These are phyloP conservation scores for Cyberlindnera maclurae DNA, from an alignment of 805 yeast genomes.

Conservation along the genomic window DNA sequence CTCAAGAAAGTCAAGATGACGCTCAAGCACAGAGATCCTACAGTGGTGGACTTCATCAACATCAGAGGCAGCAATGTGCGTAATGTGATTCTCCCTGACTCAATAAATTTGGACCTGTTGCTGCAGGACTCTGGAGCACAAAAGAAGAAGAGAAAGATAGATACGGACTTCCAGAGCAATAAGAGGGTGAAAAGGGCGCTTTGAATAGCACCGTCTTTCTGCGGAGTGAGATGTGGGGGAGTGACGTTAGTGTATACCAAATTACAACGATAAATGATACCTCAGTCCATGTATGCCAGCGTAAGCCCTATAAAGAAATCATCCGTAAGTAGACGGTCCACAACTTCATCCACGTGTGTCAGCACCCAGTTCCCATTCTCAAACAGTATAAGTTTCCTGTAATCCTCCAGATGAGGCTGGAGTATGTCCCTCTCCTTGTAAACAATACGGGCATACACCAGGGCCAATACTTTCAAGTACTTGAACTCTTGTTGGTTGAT, in stretches of 20 bases:
- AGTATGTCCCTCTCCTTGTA: conserved; percentile 26
- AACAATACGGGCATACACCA: conserved; percentile 51
- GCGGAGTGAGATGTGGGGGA: too few species aligned
- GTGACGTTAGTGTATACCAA: too few species aligned
- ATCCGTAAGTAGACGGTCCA: conserved; percentile 50
- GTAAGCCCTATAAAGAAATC: conserved; percentile 67
- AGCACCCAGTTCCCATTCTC: conserved; percentile 34
- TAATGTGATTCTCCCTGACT: conserved; percentile 78
- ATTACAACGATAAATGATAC: too few species aligned
- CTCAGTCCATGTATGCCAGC: conserved; percentile 43
- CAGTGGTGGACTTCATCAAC: conserved; percentile 67
- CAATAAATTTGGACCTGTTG: conserved; percentile 62
- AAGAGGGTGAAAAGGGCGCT: conserved; percentile 30
- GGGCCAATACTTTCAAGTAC: conserved; percentile 62
- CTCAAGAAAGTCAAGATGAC: conserved; percentile 76
- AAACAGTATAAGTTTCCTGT: conserved; percentile 54
- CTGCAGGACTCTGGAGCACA: conserved; percentile 36
- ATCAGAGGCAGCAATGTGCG: conserved; percentile 87
- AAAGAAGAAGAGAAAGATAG: conserved; percentile 18
- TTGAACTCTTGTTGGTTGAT: conserved; percentile 65
- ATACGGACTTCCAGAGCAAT: conserved; percentile 1
- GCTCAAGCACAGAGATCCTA: conserved; percentile 61
- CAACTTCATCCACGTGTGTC: conserved; percentile 64
- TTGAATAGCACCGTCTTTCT: neutral
- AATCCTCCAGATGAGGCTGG: conserved; percentile 55